Evolutionary conservation across 768 basidiomycete genomes (phyloP), one percentile per base, ranked within the genome.

Genomic region (Phaeotremella fagi): DNA sequence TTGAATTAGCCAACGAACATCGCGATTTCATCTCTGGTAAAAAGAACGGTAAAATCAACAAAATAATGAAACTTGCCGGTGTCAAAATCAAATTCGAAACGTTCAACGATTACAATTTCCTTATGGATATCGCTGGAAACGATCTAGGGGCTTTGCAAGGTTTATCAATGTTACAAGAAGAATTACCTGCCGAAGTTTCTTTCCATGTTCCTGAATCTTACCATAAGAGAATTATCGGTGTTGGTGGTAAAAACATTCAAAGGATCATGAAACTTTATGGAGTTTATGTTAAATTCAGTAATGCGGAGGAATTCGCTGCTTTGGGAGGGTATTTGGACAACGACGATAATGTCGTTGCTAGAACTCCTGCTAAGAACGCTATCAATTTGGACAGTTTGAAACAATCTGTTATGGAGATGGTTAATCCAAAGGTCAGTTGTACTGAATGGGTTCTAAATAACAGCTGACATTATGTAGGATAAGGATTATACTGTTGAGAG

Each of bases 71-170:
- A 75, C 86, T 85, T 12, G 87, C 92, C 26, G 88, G 87, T 63
- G 91, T 92, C 72, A 94, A 95, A 78, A 95, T 99, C 80, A 95
- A 95, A 76, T 97, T 97, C 59, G 94, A 98, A 79, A 94, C 92
- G 4, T 88, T 94, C 78, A 95, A 68, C 54, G 64, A 94, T 70
- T 84, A 90, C 74, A 90, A 92, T 74, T 91, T 92, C 77, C 81
- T 91, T 66, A 90, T 94, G 66, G 90, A 94, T 75, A 83, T 94
- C 61, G 82, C 88, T 33, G 88, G 90, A 24, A 83, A 83, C 60
- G 88, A 91, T 70, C 79, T 75, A n/a, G 86, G 85, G 31, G 86
- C 91, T 42, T 78, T 98, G 11, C 85, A 88, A 64, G 90, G 94
- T 35, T 79, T 97, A 36, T 85, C 85, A 2, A 81, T 95, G 59